Base-by-base conservation (phyloP, 2,329 filamentous ascomycete species). In the Ophiostoma sp. region DNA sequence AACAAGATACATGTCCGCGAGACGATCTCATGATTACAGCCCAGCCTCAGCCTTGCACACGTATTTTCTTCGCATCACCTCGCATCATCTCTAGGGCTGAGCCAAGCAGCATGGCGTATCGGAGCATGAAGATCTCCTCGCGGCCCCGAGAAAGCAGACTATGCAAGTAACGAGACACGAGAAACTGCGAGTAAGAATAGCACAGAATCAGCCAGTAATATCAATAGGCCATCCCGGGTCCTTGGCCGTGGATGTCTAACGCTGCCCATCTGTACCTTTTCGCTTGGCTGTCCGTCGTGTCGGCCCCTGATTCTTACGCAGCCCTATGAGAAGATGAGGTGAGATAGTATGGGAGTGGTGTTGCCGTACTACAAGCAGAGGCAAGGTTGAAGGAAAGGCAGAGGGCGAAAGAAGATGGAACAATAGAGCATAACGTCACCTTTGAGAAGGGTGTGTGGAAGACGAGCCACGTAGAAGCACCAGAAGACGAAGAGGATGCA, bases 381-480 rank as follows among this genome's bases (percentile, higher is more conserved):
- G 16, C 12, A 47, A 47, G 45, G 14, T 11, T 16, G 16, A 47
- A 14, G 11, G 16, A n/a, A 14, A 49, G 27, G 5, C 45, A 18
- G 47, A 52, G 47, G 14, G 2, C 27, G 27, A 27, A 27, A 27
- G 14, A n/a, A 52, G 47, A 12, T 45, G 1, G 7, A 3, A 52
- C 16, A 55, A 27, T 27, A 27, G 27, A 52, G 47, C 4, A 55
- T 6, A 27, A 27, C 2, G 8, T 36, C 49, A 18, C 9, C 8
- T 18, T 7, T 14, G n/a, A 36, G 49, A 8, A 52, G 47, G 27
- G 27, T 27, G 27, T 52, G 16, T 3, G 47, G 8, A 8, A 52
- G 6, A 14, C 9, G 38, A 60, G 55, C 55, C 55, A 60, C 55
- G 11, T 14, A 60, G 55, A 60, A 60, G 55, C 55, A 60, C 55